Base-by-base conservation (phyloP, 805 yeast species). In the Peterozyma toletana region DNA sequence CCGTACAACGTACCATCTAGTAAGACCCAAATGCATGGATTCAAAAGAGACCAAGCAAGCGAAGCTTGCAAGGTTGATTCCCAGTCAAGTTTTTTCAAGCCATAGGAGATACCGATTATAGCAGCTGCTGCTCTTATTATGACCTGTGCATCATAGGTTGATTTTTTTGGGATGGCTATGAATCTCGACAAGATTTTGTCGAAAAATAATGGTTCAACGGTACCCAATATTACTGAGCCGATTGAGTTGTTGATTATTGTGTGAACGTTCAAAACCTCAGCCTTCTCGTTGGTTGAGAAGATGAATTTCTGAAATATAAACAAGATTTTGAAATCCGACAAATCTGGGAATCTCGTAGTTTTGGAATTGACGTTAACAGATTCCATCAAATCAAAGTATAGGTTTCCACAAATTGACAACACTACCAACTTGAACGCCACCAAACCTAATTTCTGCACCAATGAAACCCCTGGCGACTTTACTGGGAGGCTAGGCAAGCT, bases 21-120 rank as follows among this genome's bases (percentile, higher is more conserved):
- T 40, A 80, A 62, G 42, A 77, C 55, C 89, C 91, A 83, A 30
- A 84, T 64, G 5, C 83, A 75, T 0, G 84, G 75, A 59, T 80
- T 81, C 43, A 82, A 63, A 17, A 78, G 59, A 11, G 78, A 66
- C 83, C 87, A 83, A 3, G 80, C 69, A 37, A 75, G 62, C 3
- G 83, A 71, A 11, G 84, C 82, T 53, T 85, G 89, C 37, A 78
- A 61, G 15, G 80, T 71, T 0, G 83, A 73, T 40, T 71, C 62
- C 91, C 91, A 84, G 52, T 80, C 83, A 34, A 81, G 67, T 50
- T 77, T 79, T 51, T 86, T 71, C 31, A 85, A 71, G 18, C 87
- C 88, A 54, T 79, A 84, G 4, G 80, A 71, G 33, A 85, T 74
- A 2, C 95, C 95, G 37, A 84, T 62, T 52, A 83, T 72, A 2